These are phyloP conservation scores for Erigeron canadensis DNA, from an alignment of 129 eudicot species.

Conservation along the genomic window DNA sequence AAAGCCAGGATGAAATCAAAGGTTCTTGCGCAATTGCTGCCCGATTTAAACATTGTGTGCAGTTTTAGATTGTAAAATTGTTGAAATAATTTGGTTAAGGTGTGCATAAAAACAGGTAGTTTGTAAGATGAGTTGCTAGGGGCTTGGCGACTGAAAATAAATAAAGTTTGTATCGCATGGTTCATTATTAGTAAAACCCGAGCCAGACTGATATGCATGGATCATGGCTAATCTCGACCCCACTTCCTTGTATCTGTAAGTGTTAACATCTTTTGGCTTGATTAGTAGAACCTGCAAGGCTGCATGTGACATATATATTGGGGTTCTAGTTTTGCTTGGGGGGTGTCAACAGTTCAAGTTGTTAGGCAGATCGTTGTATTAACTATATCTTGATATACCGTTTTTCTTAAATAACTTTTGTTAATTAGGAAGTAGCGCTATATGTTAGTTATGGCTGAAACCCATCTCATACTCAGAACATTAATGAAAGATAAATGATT, in stretches of 20 bases:
- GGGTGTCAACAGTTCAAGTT: too few species aligned
- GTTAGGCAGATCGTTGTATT: too few species aligned
- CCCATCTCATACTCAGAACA: too few species aligned
- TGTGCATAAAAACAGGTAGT: slow-evolving; percentile 29
- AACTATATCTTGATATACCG: too few species aligned
- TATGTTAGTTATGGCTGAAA: too few species aligned
- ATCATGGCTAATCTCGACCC: neutral
- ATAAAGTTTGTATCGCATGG: slow-evolving; percentile 13
- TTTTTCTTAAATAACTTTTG: too few species aligned
- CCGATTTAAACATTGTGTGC: slow-evolving; percentile 33
- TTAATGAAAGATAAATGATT: too few species aligned
- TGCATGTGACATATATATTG: too few species aligned
- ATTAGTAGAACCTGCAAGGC: too few species aligned
- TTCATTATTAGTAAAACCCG: neutral
- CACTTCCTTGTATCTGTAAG: neutral
- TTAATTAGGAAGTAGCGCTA: too few species aligned
- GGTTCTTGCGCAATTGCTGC: slow-evolving; percentile 31
- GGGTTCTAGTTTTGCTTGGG: too few species aligned
- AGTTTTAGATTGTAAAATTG: slow-evolving; percentile 33
- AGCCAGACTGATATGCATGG: slow-evolving; percentile 1
- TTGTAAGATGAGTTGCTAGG: slow-evolving; percentile 14
- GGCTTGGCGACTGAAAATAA: slow-evolving; percentile 16
- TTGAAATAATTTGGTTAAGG: neutral
- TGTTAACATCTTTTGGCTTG: too few species aligned
- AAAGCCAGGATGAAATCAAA: slow-evolving; percentile 17